Evolutionary conservation across 164 flowering plant genomes (phyloP).

Genomic region (Aristolochia fimbriata): DNA sequence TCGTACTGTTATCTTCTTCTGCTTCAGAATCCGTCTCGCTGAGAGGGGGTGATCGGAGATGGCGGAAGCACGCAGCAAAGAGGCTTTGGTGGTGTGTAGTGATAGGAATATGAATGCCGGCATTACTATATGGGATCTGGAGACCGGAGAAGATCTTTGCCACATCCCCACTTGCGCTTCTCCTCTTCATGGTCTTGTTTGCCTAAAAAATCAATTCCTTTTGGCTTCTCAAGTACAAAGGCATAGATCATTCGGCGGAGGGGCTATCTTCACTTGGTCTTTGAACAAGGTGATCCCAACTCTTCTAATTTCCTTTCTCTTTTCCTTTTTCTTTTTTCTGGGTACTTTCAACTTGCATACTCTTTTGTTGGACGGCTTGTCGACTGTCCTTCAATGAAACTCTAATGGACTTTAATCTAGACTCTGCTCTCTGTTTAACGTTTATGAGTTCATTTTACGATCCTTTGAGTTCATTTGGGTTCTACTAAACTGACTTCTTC

Average conservation of each 20-base stretch:
- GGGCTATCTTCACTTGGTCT: slow-evolving; percentile 42
- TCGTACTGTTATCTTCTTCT: neutral
- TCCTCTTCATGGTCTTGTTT: slow-evolving; percentile 35
- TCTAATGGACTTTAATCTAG: neutral
- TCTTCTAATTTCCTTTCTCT: neutral
- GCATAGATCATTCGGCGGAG: slow-evolving; percentile 42
- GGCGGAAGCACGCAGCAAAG: slow-evolving; percentile 11
- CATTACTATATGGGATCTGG: slow-evolving; percentile 37
- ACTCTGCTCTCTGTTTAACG: no score
- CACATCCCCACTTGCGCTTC: slow-evolving; percentile 56
- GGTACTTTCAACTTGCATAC: no score
- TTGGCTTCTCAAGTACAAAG: slow-evolving; percentile 45
- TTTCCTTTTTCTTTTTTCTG: neutral
- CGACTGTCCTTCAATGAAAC: neutral
- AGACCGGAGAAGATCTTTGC: slow-evolving; percentile 31
- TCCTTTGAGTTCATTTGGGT: no score
- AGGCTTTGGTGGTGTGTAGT: slow-evolving; percentile 47
- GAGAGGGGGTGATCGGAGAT: neutral
- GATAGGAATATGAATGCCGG: slow-evolving; percentile 36
- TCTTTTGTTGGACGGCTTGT: neutral
- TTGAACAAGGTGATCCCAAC: slow-evolving; percentile 32
- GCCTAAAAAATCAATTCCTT: slow-evolving; percentile 34
- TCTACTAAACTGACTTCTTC: no score
- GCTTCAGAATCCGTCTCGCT: neutral
- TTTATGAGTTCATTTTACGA: no score